Evolutionary conservation across 192 early-diverging fungal genomes (phyloP).

Genomic region (Coemansia sp.): DNA sequence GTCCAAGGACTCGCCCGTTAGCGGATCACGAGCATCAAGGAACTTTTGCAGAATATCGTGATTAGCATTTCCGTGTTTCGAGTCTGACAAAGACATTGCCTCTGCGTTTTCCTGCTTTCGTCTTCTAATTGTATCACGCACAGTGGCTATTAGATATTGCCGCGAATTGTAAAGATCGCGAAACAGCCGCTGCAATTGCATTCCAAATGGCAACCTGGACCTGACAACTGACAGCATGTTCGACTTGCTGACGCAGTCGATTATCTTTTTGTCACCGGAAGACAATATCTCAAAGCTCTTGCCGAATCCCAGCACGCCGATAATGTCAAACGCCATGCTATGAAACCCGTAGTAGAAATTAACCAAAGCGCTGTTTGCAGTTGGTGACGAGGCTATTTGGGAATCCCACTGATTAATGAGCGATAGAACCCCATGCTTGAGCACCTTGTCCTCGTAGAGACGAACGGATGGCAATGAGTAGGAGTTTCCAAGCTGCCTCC

Average conservation of each 20-base stretch:
- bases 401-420: constrained; percentile 34
- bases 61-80: too few species aligned
- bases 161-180: neutral
- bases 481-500: constrained; percentile 24
- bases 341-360: constrained; percentile 47
- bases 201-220: constrained; percentile 7
- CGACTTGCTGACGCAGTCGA: constrained; percentile 15
- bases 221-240: constrained; percentile 8
- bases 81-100: too few species aligned
- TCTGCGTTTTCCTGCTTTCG: neutral
- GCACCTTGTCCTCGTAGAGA: constrained; percentile 16
- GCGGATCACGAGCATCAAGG: constrained; percentile 42
- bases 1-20: constrained; percentile 23
- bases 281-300: constrained; percentile 22
- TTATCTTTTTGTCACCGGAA: constrained; percentile 14
- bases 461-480: constrained; percentile 30
- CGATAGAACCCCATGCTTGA: constrained; percentile 28
- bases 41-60: constrained; percentile 44
- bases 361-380: neutral
- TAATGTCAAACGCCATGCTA: constrained; percentile 23
- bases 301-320: constrained; percentile 43
- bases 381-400: neutral
- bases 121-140: neutral
- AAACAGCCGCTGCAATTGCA: constrained; percentile 12
- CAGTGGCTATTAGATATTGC: constrained; percentile 10